Evolutionary conservation across 1,139 yeast species (phyloP).

Genomic region (Geotrichum siamense): DNA sequence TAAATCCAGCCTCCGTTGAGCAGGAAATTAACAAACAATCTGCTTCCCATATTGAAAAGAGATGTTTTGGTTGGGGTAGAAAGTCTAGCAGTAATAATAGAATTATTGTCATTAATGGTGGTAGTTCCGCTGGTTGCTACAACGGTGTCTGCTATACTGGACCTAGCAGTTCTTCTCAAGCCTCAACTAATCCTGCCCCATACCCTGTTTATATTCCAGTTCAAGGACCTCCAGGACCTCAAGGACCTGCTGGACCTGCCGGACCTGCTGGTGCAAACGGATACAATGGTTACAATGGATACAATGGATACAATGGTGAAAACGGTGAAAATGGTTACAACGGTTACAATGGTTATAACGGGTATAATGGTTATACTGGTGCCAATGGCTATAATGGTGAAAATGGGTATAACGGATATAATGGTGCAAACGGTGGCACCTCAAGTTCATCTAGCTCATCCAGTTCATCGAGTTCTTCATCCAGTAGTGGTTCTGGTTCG

Average conservation of each 20-base stretch:
- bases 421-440: background rate
- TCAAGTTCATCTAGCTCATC: background rate
- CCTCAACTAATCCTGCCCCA: background rate
- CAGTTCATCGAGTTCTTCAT: background rate
- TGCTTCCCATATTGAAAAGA: background rate
- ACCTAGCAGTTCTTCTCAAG: no score
- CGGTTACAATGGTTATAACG: constrained; percentile 2
- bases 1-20: background rate
- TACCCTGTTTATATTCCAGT: constrained; percentile 2
- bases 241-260: constrained; percentile 5
- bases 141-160: background rate
- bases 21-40: background rate
- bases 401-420: background rate
- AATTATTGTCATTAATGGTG: background rate
- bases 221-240: constrained; percentile 1
- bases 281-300: background rate
- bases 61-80: background rate
- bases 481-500: background rate
- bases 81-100: background rate
- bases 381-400: constrained; percentile 2
- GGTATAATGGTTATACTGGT: constrained; percentile 1
- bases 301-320: background rate
- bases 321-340: background rate
- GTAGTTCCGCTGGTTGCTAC: background rate
- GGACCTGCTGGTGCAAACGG: constrained; percentile 1